Conservation (phyloP, 2,329 filamentous ascomycete genomes). For the Chalara sp. region DNA sequence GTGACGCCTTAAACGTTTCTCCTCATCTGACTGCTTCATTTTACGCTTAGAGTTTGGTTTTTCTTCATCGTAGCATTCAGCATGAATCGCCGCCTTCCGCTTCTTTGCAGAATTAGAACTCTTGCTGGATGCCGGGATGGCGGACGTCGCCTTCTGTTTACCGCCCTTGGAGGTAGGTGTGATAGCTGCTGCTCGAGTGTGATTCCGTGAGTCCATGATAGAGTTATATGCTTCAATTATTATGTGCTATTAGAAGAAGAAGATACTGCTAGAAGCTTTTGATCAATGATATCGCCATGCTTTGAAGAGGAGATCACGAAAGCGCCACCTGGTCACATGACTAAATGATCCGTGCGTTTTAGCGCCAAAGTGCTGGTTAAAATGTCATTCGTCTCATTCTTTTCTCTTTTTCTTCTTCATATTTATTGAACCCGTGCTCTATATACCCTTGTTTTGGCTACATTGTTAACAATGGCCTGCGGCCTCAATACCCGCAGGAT, state of each 20-base stretch:
- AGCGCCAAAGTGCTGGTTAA: background rate
- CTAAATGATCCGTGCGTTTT: background rate
- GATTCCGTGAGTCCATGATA: too few species aligned
- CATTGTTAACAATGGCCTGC: constrained; percentile 14
- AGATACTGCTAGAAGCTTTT: too few species aligned
- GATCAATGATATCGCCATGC: background rate
- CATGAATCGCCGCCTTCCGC: constrained; percentile 5
- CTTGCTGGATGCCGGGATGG: background rate
- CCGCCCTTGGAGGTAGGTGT: too few species aligned
- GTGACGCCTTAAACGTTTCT: constrained; percentile 34
- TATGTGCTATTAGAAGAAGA: too few species aligned
- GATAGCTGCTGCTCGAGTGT: too few species aligned
- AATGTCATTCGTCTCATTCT: background rate
- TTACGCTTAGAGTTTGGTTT: constrained; percentile 9
- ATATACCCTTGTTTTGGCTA: constrained; percentile 24
- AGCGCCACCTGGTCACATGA: background rate
- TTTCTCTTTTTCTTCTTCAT: constrained; percentile 13
- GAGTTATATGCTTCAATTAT: too few species aligned
- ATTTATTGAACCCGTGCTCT: constrained; percentile 20
- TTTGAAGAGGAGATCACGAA: background rate
- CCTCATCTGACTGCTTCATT: constrained; percentile 20
- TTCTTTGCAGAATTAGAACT: constrained; percentile 7
- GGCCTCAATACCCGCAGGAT: constrained; percentile 11
- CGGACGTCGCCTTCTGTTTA: background rate
- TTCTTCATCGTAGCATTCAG: constrained; percentile 3